Evolutionary conservation across 768 basidiomycete genomes (phyloP).

Genomic region (Chalciporus piperatus): DNA sequence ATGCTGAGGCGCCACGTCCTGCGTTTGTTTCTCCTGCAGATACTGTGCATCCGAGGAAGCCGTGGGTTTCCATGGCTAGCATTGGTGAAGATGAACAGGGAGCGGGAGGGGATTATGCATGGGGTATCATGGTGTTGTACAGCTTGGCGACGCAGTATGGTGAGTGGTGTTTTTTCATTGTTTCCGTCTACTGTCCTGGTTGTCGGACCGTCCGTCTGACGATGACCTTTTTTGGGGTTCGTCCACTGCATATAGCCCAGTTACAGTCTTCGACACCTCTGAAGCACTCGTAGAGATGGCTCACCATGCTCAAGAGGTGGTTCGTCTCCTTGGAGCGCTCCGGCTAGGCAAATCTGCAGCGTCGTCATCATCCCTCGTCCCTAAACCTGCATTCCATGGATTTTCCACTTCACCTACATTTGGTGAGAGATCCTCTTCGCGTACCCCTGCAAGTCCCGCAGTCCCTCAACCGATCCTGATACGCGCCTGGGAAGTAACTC

Average conservation of each 20-base stretch:
- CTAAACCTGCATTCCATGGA: constrained; percentile 10
- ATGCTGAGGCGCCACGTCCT: constrained; percentile 22
- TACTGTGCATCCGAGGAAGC: constrained; percentile 27
- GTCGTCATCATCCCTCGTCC: constrained; percentile 12
- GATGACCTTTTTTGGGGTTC: constrained; percentile 1
- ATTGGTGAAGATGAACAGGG: constrained; percentile 19
- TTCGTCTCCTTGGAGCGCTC: constrained; percentile 56
- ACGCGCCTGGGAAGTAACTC: constrained; percentile 69
- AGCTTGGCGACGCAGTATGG: constrained; percentile 68
- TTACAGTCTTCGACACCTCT: constrained; percentile 45
- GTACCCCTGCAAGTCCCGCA: constrained; percentile 24
- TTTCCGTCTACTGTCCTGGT: neutral
- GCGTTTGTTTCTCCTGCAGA: constrained; percentile 28
- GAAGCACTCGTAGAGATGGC: constrained; percentile 70
- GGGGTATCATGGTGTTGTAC: constrained; percentile 44
- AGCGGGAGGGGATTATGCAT: constrained; percentile 22
- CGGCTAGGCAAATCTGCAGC: constrained; percentile 21
- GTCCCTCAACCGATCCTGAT: constrained; percentile 28
- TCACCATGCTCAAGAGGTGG: constrained; percentile 60
- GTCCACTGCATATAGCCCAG: constrained; percentile 21
- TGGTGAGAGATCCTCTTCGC: constrained; percentile 18
- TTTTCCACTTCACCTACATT: constrained; percentile 21
- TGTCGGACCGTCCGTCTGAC: neutral
- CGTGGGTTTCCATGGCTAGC: constrained; percentile 8
- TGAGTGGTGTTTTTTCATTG: constrained; percentile 29